Percentiles rank a stretch among this genome's conserved stretches.
Conservation (phyloP, 2,329 filamentous ascomycete genomes). For the Neopestalotiopsis rosae region DNA sequence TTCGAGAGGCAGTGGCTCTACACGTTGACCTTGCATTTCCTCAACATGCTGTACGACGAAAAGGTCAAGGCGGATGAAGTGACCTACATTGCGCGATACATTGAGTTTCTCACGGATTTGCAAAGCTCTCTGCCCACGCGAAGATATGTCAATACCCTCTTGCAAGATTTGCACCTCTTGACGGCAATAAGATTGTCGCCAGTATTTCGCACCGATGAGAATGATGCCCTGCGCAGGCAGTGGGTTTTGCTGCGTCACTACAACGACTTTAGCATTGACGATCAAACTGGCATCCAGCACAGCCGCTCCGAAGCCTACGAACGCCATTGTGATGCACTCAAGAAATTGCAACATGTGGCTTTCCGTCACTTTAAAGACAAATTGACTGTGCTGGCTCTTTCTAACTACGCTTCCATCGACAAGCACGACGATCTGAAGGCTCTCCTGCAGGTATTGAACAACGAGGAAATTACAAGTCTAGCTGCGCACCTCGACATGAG, state of each 20-base stretch:
- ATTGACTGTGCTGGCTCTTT: conserved; percentile 86
- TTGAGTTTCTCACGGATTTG: conserved; percentile 88
- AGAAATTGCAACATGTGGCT: conserved; percentile 78
- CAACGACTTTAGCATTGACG: conserved; percentile 86
- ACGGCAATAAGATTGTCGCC: conserved; percentile 80
- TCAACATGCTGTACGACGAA: conserved; percentile 71
- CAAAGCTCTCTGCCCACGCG: conserved; percentile 93
- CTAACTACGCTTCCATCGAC: conserved; percentile 89
- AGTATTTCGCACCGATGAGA: conserved; percentile 75
- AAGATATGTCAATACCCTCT: conserved; percentile 87
- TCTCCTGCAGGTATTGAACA: conserved; percentile 74
- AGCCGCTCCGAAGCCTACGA: conserved; percentile 77
- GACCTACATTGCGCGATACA: conserved; percentile 88
- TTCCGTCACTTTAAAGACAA: conserved; percentile 88
- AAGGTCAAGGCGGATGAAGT: conserved; percentile 65
- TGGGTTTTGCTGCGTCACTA: conserved; percentile 84
- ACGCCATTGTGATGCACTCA: conserved; percentile 76
- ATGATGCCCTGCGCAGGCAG: conserved; percentile 80
- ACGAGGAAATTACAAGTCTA: conserved; percentile 75
- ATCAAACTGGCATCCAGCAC: conserved; percentile 82
- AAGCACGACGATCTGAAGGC: conserved; percentile 78
- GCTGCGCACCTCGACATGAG: conserved; percentile 77
- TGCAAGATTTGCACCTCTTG: conserved; percentile 85
- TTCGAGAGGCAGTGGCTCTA: conserved; percentile 97
- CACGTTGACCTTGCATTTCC: conserved; percentile 81